These are phyloP conservation scores for Lactuca saligna DNA, from an alignment of 129 eudicot species.

Conservation along the genomic window DNA sequence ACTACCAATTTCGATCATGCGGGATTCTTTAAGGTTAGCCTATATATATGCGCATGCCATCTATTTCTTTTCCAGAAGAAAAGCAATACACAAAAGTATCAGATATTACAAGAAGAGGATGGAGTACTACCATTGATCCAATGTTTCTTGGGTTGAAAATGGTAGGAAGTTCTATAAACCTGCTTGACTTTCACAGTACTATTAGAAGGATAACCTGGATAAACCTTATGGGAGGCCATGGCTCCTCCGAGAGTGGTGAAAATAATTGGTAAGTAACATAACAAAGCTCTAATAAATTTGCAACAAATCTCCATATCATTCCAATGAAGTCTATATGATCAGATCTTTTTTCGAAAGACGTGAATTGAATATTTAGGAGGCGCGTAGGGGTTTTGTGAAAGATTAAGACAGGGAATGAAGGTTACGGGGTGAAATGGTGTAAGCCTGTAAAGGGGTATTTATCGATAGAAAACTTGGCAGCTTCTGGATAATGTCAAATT, in stretches of 20 bases:
- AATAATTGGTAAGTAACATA: slow-evolving; percentile 16
- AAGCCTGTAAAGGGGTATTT: slow-evolving; percentile 6
- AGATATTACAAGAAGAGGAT: background rate
- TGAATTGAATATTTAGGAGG: background rate
- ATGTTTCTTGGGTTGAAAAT: slow-evolving; percentile 63
- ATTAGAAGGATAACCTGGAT: slow-evolving; percentile 19
- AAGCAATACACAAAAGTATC: too few species aligned
- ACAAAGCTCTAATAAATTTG: slow-evolving; percentile 17
- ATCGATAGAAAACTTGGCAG: slow-evolving; percentile 14
- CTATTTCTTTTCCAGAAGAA: too few species aligned
- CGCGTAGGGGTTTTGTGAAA: background rate
- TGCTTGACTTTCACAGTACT: slow-evolving; percentile 20
- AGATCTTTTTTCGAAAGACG: background rate
- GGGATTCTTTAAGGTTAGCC: too few species aligned
- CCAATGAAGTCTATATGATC: background rate
- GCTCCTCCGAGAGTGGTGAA: slow-evolving; percentile 32
- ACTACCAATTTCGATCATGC: too few species aligned
- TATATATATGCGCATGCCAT: too few species aligned
- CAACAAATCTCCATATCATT: slow-evolving; percentile 5
- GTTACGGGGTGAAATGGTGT: slow-evolving; percentile 22
- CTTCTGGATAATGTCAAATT: background rate
- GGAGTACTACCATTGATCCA: slow-evolving; percentile 86
- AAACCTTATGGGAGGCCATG: slow-evolving; percentile 53
- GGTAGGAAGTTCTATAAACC: slow-evolving; percentile 55
- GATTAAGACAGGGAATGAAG: slow-evolving; percentile 5